Base-by-base conservation (phyloP, 1,284 basidiomycete species). In the Irpex lacteus region DNA sequence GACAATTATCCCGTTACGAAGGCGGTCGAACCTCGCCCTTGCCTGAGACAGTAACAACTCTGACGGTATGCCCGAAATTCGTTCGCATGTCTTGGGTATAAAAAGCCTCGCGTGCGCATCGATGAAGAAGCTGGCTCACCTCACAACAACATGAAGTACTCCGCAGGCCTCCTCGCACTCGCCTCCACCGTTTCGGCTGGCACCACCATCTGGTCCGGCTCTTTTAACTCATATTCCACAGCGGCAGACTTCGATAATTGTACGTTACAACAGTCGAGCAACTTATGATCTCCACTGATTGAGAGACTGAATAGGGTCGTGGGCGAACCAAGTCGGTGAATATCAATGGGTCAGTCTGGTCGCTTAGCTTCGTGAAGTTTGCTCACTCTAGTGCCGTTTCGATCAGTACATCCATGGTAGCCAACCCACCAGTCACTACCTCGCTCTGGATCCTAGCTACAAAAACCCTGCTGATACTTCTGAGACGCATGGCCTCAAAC, bases 381-480 rank as follows among this genome's bases (percentile, higher is more conserved):
- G n/a, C 5, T 61, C 19, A 18, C 52, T 71, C 66, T 61, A 8
- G 40, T 36, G 32, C 3, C 54, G 60, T 18, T 26, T 62, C 15
- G 8, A 19, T 50, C 66, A 82, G 85, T 88, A 89, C 75, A 89
- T 88, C 69, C 85, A 89, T 67, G 87, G 86, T 58, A 78, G 72
- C 60, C 74, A 76, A 56, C 73, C 81, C 19, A 86, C 86, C 2
- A 82, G 83, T 40, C 72, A 80, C 58, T 89, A 88, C 74, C 80
- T 89, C 32, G 81, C 78, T 9, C 73, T 87, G 37, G 79, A 78
- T 47, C 71, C 85, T 0, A 72, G 74, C 50, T 87, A 82, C 80
- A 87, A 88, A 74, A 88, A 88, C 73, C 86, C 87, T 0, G 86
- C 85, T 7, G 77, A 81, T 66, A 82, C 82, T 3, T 70, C 78